Percentiles rank a stretch among this genome's conserved stretches.
Evolutionary conservation across 306 rosid genomes (phyloP).

Genomic region (Vigna trinervia): DNA sequence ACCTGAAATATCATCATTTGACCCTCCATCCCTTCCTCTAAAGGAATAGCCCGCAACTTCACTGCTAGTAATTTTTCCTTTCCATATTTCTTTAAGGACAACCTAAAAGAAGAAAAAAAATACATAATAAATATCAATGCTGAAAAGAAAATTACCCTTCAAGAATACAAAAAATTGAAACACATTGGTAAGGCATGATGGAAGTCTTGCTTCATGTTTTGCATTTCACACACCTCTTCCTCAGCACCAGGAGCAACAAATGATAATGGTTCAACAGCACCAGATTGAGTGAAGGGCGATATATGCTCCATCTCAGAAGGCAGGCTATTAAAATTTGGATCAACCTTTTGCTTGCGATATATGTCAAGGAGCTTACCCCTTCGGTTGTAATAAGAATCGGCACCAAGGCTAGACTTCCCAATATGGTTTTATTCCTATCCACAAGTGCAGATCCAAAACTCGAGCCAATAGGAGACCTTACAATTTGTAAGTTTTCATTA

Average conservation of each 20-base stretch:
- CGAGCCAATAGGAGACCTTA: slow-evolving; percentile 55
- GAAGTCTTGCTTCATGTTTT: slow-evolving; percentile 17
- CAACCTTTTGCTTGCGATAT: slow-evolving; percentile 62
- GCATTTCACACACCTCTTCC: slow-evolving; percentile 63
- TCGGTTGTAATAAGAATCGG: slow-evolving; percentile 58
- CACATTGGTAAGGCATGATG: not conserved
- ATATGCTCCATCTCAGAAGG: slow-evolving; percentile 62
- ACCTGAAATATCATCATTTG: slow-evolving; percentile 54
- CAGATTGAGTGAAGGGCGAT: slow-evolving; percentile 53
- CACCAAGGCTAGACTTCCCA: slow-evolving; percentile 53
- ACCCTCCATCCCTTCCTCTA: slow-evolving; percentile 53
- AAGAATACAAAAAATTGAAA: slow-evolving; percentile 18
- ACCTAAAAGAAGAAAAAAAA: slow-evolving; percentile 48
- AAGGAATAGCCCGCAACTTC: slow-evolving; percentile 49
- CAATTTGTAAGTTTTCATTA: slow-evolving; percentile 55
- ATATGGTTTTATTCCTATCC: slow-evolving; percentile 47
- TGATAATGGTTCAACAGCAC: slow-evolving; percentile 62
- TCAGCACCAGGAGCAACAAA: slow-evolving; percentile 70
- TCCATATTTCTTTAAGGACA: slow-evolving; percentile 64
- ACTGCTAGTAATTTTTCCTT: slow-evolving; percentile 62
- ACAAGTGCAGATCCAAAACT: slow-evolving; percentile 44
- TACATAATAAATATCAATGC: slow-evolving; percentile 14
- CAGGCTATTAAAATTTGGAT: slow-evolving; percentile 47
- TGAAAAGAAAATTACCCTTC: slow-evolving; percentile 6
- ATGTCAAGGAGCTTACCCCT: slow-evolving; percentile 82